Evolutionary conservation across 176 grass and related monocot species (phyloP).

Genomic region (Eleusine coracana): DNA sequence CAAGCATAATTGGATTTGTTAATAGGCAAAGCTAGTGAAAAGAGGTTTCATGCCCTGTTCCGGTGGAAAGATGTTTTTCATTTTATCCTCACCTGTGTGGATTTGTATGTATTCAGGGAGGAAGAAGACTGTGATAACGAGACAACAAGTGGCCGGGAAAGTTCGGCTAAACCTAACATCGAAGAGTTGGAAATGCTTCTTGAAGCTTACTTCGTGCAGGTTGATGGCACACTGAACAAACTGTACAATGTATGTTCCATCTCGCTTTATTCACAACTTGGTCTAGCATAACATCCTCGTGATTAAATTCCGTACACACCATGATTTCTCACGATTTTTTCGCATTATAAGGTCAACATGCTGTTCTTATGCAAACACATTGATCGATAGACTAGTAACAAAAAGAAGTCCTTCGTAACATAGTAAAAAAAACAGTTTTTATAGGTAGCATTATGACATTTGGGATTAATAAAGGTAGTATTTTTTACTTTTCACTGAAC

Average conservation of each 20-base stretch:
- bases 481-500: neutral
- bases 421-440: neutral
- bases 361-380: too few species aligned
- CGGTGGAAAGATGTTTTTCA: neutral
- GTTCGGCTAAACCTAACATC: constrained; percentile 56
- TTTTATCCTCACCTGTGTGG: neutral
- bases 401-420: too few species aligned
- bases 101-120: constrained; percentile 28
- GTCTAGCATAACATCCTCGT: neutral
- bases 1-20: neutral
- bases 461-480: neutral
- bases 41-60: neutral
- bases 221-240: constrained; percentile 65
- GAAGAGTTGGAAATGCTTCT: constrained; percentile 70
- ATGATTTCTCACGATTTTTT: neutral
- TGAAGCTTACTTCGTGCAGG: constrained; percentile 70
- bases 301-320: neutral
- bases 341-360: neutral
- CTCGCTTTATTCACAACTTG: neutral
- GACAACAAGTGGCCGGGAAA: constrained; percentile 21
- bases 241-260: constrained; percentile 49
- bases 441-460: neutral
- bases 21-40: neutral
- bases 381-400: too few species aligned
- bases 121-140: constrained; percentile 32